Conservation (phyloP, 2,329 filamentous ascomycete genomes). For the Dactylellina drechsleri region DNA sequence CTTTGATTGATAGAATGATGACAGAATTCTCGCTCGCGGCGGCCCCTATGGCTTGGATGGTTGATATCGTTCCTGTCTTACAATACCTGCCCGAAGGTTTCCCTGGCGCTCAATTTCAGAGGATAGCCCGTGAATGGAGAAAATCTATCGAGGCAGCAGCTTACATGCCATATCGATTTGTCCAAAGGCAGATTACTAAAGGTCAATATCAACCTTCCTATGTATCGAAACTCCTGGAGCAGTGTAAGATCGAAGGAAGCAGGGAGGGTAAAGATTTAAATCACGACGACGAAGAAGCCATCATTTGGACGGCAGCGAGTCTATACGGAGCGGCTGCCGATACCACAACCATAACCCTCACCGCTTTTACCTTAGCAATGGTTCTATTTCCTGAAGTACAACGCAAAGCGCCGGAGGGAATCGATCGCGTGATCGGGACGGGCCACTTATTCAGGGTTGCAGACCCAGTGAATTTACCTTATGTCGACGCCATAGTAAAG, state of each 20-base stretch:
- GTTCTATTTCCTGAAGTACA: conserved; percentile 65
- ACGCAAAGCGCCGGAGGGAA: conserved; percentile 64
- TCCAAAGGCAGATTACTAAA: conserved; percentile 28
- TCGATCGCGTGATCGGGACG: conserved; percentile 66
- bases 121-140: conserved; percentile 42
- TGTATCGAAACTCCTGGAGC: conserved; percentile 45
- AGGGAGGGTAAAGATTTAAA: background rate
- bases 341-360: conserved; percentile 63
- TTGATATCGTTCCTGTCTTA: conserved; percentile 41
- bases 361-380: conserved; percentile 66
- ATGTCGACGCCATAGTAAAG: conserved; percentile 68
- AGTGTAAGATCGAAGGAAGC: conserved; percentile 2
- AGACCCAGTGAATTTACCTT: conserved; percentile 66
- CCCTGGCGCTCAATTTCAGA: conserved; percentile 46
- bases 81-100: conserved; percentile 46
- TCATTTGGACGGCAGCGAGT: conserved; percentile 41
- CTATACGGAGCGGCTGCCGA: conserved; percentile 65
- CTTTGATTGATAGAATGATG: conserved; percentile 51
- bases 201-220: conserved; percentile 25
- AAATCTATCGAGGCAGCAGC: conserved; percentile 28
- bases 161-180: conserved; percentile 43
- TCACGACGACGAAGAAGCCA: conserved; percentile 37
- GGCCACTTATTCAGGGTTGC: conserved; percentile 65
- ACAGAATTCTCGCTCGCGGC: conserved; percentile 50
- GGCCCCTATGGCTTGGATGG: conserved; percentile 34